Evolutionary conservation across 371 early-diverging fungal genomes (phyloP), one percentile per base, ranked within the genome.

Genomic region (Mortierella sp.): DNA sequence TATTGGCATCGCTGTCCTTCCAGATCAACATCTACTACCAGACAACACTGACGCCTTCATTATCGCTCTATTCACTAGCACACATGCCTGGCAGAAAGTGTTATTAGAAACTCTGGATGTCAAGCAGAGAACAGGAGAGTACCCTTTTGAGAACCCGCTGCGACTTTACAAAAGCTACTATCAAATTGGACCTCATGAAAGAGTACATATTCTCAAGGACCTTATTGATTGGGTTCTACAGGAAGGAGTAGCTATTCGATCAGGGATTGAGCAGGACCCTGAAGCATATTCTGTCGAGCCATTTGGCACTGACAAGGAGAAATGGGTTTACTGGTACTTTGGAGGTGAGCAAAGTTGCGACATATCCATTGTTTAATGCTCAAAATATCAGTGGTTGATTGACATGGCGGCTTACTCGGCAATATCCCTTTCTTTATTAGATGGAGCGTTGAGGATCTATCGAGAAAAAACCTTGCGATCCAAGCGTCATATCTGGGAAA

Each of bases 211-310:
- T 26, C 47, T 79, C 25, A 79, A 70, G 26, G 62, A 70, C 0
- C 28, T 79, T 30, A 67, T 79, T 21, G 73, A 79, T 44, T 79
- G 80, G 80, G 80, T 79, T 14, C 70, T 79, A 16, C 80, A 79
- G 53, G 80, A 79, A 28, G 69, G 66, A 5, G 21, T 57, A 7
- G 18, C 47, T 19, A 52, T 79, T 12, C 73, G 80, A n/a, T 62
- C 57, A 7, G 80, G 73, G 3, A 68, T 79, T 47, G 80, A 79
- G 3, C 63, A 73, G 7, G 60, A 72, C 15, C 66, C 64, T 7
- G 73, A 73, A 15, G 28, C 12, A 11, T 73, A 63, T 46, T n/a
- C 46, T 18, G 64, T 79, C 2, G 63, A 62, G 15, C 80, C 80
- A 5, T 79, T 67, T 23, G 80, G 80, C 2, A 48, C 47, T 11